Evolutionary conservation across 495 filamentous ascomycete genomes (phyloP), one percentile per base, ranked within the genome.

Genomic region (Trichoderma parareesei): DNA sequence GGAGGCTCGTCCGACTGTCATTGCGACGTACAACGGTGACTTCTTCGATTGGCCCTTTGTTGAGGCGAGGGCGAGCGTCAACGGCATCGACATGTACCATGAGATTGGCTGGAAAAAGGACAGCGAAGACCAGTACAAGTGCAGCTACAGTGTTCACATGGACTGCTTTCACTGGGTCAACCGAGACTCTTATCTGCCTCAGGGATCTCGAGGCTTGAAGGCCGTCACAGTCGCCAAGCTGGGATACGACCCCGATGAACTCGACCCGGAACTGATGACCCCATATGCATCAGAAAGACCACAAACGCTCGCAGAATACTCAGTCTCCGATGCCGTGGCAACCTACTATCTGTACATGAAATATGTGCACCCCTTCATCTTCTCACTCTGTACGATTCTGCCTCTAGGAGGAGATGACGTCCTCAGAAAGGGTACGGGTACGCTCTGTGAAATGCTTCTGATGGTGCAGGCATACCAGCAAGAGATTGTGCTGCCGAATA

Each of bases 281-380:
- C 90, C 85, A 38, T 97, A 96, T 76, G 94, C 94, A 14, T 87
- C 82, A 65, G 95, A 99, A 77, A 81, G 90, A 67, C 94, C 94
- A 1, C 94, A 99, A 72, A 94, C 89, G 0, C 77, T 99, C 53
- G 92, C 94, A 2, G 94, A 99, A 68, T 99, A 99, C 77, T 99
- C 94, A 0, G 94, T 99, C 55, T 99, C 94, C 68, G 94, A 99
- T 84, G 94, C 94, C 38, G 94, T 99, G 20, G 94, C 94, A 3
- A 99, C 94, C 3, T 99, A 98, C 74, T 99, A 99, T 71, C 82
- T 99, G 53, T 99, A 99, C 79, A 99, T 98, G 94, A 99, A 99
- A 90, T 99, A 99, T 75, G 91, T 99, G 27, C 94, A 99, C 72
- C 94, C 94, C 2, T 99, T 99, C 78, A 93, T 99, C 74, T 99